These are phyloP conservation scores for Rhodamnia argentea DNA, from an alignment of 345 rosid species.

Conservation along the genomic window DNA sequence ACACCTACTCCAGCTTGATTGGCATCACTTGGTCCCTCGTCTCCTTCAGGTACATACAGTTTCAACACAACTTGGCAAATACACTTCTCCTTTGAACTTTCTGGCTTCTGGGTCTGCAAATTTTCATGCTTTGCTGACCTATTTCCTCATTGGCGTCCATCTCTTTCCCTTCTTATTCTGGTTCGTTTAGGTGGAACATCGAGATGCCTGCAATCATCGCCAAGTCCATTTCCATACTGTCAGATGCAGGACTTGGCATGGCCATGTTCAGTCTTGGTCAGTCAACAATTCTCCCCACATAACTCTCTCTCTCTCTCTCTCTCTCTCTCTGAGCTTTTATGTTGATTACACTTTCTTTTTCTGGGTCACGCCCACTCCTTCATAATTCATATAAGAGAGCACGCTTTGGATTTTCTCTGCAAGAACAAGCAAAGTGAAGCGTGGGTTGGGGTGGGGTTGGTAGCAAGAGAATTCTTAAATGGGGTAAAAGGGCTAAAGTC, in stretches of 20 bases:
- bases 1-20: slow-evolving; percentile 86
- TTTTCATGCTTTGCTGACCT: not conserved
- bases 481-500: not conserved
- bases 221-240: slow-evolving; percentile 94
- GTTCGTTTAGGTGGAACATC: slow-evolving; percentile 63
- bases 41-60: slow-evolving; percentile 42
- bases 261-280: slow-evolving; percentile 99
- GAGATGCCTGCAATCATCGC: slow-evolving; percentile 93
- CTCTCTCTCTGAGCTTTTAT: not conserved
- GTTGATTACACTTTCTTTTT: slow-evolving; percentile 8
- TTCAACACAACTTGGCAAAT: not conserved
- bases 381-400: not conserved
- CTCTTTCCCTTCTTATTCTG: not conserved
- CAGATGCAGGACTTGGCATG: slow-evolving; percentile 99
- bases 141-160: not conserved
- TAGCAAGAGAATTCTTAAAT: not conserved
- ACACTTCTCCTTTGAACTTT: not conserved
- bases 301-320: not conserved
- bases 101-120: not conserved
- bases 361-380: slow-evolving; percentile 12
- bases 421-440: slow-evolving; percentile 13
- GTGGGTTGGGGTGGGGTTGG: not conserved
- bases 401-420: slow-evolving; percentile 2
- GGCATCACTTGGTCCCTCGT: slow-evolving; percentile 94
- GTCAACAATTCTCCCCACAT: slow-evolving; percentile 9